A percentile compares a stretch with the other conserved stretches of the same genome.
phyloP scores from a whole-genome alignment of 2,329 filamentous ascomycete genomes.

The Aspergillus jensenii region DNA sequence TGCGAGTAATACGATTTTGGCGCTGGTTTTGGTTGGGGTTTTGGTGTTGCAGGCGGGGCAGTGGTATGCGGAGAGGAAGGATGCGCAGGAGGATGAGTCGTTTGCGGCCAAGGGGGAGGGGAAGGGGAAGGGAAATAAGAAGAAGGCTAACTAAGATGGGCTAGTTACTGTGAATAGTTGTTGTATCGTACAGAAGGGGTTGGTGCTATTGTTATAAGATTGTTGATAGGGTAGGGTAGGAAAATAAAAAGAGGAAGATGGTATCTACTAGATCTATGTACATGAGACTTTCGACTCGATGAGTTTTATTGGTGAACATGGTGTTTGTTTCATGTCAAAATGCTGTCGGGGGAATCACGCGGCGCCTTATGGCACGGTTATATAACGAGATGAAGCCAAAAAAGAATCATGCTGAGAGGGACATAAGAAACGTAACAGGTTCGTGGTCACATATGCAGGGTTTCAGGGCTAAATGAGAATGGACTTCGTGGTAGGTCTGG shows the following conservation, averaged over 20 bases:
- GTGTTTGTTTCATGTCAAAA: constrained; percentile 5
- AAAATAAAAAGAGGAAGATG: background rate
- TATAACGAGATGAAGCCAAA: background rate
- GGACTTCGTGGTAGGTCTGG: constrained; percentile 84
- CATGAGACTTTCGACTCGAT: constrained; percentile 15
- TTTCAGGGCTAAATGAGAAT: constrained; percentile 60
- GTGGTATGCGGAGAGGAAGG: constrained; percentile 97
- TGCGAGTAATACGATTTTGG: constrained; percentile 94
- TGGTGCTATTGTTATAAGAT: background rate
- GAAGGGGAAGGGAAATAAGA: constrained; percentile 22
- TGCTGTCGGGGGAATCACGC: constrained; percentile 15
- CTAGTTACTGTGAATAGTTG: too few species aligned
- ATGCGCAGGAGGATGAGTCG: constrained; percentile 73
- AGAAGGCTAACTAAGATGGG: constrained; percentile 14
- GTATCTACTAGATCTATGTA: constrained; percentile 16
- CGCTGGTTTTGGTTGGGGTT: constrained; percentile 86
- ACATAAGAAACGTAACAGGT: constrained; percentile 1
- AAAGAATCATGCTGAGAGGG: background rate
- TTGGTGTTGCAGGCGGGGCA: constrained; percentile 92
- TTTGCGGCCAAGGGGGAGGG: constrained; percentile 36
- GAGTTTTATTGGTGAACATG: constrained; percentile 11
- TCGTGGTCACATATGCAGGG: constrained; percentile 18
- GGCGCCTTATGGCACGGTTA: constrained; percentile 1
- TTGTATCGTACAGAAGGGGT: background rate
- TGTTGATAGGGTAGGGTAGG: background rate